phyloP scores from a whole-genome alignment of 768 basidiomycete species.

The Pilatotrama ljubarskyi region DNA sequence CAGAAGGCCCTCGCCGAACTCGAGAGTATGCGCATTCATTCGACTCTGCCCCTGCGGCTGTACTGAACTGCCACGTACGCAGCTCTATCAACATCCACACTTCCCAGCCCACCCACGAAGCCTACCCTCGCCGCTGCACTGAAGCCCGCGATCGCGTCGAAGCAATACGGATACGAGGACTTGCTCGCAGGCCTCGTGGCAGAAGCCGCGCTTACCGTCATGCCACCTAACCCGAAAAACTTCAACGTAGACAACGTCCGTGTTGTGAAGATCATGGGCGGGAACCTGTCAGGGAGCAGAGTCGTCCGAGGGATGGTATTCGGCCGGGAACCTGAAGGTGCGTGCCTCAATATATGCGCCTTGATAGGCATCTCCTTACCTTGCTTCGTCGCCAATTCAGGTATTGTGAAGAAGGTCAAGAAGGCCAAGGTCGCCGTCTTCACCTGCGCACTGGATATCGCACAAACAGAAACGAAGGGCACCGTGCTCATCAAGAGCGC shows the following conservation, averaged over 20 bases:
- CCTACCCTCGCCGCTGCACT: slow-evolving; percentile 72
- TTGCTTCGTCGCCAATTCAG: slow-evolving; percentile 38
- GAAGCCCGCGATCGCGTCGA: slow-evolving; percentile 91
- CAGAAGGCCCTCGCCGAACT: slow-evolving; percentile 83
- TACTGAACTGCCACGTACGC: background rate
- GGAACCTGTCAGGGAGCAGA: slow-evolving; percentile 76
- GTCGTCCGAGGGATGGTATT: slow-evolving; percentile 99
- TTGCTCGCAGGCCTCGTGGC: slow-evolving; percentile 80
- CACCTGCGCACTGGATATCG: slow-evolving; percentile 88
- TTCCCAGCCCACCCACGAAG: slow-evolving; percentile 73
- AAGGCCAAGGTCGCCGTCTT: slow-evolving; percentile 95
- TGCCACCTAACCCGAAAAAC: slow-evolving; percentile 84
- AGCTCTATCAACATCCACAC: slow-evolving; percentile 71
- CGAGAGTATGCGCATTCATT: slow-evolving; percentile 66
- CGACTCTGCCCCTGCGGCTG: background rate
- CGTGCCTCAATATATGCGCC: slow-evolving; percentile 9
- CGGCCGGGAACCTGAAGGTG: slow-evolving; percentile 92
- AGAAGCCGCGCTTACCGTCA: slow-evolving; percentile 89
- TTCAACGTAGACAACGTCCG: slow-evolving; percentile 99
- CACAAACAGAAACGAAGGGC: slow-evolving; percentile 98
- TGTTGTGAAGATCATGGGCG: slow-evolving; percentile 98
- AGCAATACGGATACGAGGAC: slow-evolving; percentile 95
- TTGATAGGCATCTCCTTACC: background rate
- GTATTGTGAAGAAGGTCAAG: slow-evolving; percentile 76
- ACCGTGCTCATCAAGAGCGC: slow-evolving; percentile 95